Percentiles rank a stretch among this genome's conserved stretches.
phyloP scores from a whole-genome alignment of 768 basidiomycete species.

The Postia placenta region DNA sequence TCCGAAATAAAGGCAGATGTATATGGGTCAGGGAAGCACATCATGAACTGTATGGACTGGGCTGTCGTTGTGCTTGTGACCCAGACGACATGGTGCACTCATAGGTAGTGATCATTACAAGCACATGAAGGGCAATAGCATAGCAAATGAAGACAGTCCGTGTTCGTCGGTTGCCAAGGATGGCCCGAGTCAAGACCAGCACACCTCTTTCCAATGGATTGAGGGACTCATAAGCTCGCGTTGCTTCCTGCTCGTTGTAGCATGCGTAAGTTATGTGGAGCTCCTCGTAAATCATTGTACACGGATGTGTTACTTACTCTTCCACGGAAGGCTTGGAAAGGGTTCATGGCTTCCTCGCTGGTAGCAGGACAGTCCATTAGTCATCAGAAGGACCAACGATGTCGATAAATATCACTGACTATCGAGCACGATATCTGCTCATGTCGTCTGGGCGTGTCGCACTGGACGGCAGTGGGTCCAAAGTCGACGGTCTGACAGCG shows the following conservation, averaged over 20 bases:
- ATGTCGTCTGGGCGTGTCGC: constrained; percentile 59
- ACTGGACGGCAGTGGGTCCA: constrained; percentile 57
- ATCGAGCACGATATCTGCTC: constrained; percentile 83
- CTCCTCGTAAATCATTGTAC: not conserved
- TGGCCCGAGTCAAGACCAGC: constrained; percentile 74
- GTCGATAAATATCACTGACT: constrained; percentile 28
- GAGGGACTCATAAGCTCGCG: constrained; percentile 85
- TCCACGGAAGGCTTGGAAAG: constrained; percentile 95
- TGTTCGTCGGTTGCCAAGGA: constrained; percentile 87
- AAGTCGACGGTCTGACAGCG: constrained; percentile 46
- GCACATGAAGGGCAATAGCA: constrained; percentile 70
- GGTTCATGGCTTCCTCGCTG: constrained; percentile 91
- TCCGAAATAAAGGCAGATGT: too few species aligned
- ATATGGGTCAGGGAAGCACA: too few species aligned
- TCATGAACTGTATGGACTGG: constrained; percentile 31
- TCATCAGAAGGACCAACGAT: not conserved
- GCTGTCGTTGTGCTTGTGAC: constrained; percentile 44
- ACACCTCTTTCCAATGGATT: constrained; percentile 90
- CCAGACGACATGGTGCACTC: constrained; percentile 57
- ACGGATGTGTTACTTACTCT: constrained; percentile 67
- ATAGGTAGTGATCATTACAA: constrained; percentile 76
- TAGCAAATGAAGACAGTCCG: constrained; percentile 87
- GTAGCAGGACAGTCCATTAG: not conserved
- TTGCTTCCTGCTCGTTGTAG: constrained; percentile 73
- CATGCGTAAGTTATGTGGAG: not conserved